Base-by-base conservation (phyloP, 371 early-diverging fungal species). In the Rhizopus sp. region DNA sequence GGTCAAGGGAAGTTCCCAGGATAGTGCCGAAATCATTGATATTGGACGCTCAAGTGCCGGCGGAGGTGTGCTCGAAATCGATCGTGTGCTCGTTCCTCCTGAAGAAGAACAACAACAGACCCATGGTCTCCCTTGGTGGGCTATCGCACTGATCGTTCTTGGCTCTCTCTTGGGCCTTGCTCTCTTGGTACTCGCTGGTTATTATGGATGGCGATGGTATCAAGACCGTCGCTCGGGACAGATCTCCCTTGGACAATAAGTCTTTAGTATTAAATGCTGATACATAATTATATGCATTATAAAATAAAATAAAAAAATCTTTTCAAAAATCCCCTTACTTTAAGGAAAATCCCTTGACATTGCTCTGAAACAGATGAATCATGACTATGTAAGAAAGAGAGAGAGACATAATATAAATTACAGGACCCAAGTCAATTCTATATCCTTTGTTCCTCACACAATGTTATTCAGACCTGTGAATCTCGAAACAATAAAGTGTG, bases 11-110 rank as follows among this genome's bases (percentile, higher is more conserved):
- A 66, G 53, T 30, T 45, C 46, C 0, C 62, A 59, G 16, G 69
- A 60, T n/a, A 31, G 60, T 17, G 64, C 62, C 5, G 56, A 59
- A 7, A 60, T 68, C 16, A 41, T 55, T 30, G 68, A 58, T 33
- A 63, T 50, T 55, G 68, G 60, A 23, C 55, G 64, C 44, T 40
- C 59, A 35, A 47, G 55, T 41, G 44, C 59, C 44, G 70, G 73
- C 38, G 84, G 85, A 8, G 80, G 82, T 37, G 78, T 85, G 3
- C 68, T 80, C 39, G 68, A 72, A 30, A 78, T 80, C 34, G 80
- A 85, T 58, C 66, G 75, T 0, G 82, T 82, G 0, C 54, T 85
- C 42, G 50, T 80, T 16, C 82, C 82, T 29, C 66, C 74, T 9
- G 68, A 69, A 15, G 63, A 62, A 29, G 57, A 50, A 8, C 47